These are phyloP conservation scores for Cryomyces antarcticus DNA, from an alignment of 495 filamentous ascomycete genomes.

Conservation along the genomic window DNA sequence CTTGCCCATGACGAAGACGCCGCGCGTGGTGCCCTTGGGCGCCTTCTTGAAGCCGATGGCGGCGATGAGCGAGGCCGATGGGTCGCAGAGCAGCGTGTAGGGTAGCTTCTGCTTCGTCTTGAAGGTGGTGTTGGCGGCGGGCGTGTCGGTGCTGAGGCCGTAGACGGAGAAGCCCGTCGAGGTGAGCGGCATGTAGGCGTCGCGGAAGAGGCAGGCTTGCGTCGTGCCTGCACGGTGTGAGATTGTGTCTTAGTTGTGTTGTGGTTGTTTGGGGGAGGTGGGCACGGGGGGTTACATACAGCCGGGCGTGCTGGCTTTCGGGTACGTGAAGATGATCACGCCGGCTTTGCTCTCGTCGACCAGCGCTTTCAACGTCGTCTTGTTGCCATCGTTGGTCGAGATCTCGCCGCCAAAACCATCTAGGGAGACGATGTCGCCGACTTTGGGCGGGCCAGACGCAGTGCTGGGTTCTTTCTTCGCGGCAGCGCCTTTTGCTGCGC, in stretches of 20 bases:
- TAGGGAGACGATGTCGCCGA: constrained; percentile 37
- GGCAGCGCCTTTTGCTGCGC: constrained; percentile 6
- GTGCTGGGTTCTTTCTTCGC: constrained; percentile 29
- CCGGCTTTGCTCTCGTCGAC: constrained; percentile 67
- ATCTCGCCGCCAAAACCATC: constrained; percentile 65
- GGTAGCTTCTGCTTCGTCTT: constrained; percentile 72
- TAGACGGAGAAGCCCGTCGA: constrained; percentile 68
- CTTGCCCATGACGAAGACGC: constrained; percentile 78
- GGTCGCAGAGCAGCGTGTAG: constrained; percentile 76
- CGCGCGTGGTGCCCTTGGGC: constrained; percentile 44
- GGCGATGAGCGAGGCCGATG: constrained; percentile 34
- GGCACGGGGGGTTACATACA: constrained; percentile 40
- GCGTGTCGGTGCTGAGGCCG: constrained; percentile 68
- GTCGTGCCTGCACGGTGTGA: constrained; percentile 47
- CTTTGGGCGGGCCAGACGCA: constrained; percentile 15
- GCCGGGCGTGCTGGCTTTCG: constrained; percentile 82
- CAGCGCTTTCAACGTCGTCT: constrained; percentile 54
- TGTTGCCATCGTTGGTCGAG: constrained; percentile 61
- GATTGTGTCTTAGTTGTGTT: not conserved
- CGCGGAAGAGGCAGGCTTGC: constrained; percentile 84
- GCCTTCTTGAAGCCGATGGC: constrained; percentile 21
- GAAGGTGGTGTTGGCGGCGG: constrained; percentile 82
- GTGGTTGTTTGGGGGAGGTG: not conserved
- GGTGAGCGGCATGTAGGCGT: constrained; percentile 55
- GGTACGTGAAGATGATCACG: constrained; percentile 87